phyloP scores from a whole-genome alignment of 805 yeast genomes.

The Candida mattraensis region DNA sequence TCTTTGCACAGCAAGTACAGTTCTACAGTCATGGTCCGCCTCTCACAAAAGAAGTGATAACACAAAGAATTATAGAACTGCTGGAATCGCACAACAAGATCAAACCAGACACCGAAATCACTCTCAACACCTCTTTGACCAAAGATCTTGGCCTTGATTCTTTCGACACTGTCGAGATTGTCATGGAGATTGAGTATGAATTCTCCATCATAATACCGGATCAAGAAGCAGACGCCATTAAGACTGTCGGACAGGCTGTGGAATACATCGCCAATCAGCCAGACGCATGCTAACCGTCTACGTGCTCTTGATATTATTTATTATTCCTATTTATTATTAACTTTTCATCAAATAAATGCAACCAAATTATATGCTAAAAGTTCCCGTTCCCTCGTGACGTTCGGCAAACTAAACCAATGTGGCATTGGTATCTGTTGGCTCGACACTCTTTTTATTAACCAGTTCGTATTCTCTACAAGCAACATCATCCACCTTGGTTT shows the following conservation, averaged over 20 bases:
- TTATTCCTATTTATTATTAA: slow-evolving; percentile 1
- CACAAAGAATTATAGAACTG: slow-evolving; percentile 61
- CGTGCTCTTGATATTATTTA: slow-evolving; percentile 3
- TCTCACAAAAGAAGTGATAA: slow-evolving; percentile 60
- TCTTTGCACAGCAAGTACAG: slow-evolving; percentile 3
- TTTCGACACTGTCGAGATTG: slow-evolving; percentile 68
- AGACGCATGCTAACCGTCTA: slow-evolving; percentile 33
- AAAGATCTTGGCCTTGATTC: slow-evolving; percentile 71
- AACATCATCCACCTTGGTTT: slow-evolving; percentile 5
- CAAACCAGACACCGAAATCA: slow-evolving; percentile 35
- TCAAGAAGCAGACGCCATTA: slow-evolving; percentile 89
- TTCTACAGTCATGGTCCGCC: slow-evolving; percentile 59
- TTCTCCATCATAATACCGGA: slow-evolving; percentile 83
- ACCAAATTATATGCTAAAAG: too few relatives aligned
- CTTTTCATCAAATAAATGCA: too few relatives aligned
- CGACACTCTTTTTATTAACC: too few relatives aligned
- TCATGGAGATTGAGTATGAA: slow-evolving; percentile 72
- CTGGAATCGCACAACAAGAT: slow-evolving; percentile 65
- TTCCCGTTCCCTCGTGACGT: too few relatives aligned
- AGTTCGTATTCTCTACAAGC: neutral
- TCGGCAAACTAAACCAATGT: too few relatives aligned
- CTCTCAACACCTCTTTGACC: slow-evolving; percentile 50
- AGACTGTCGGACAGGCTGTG: slow-evolving; percentile 90
- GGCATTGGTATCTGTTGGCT: too few relatives aligned
- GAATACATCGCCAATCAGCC: slow-evolving; percentile 78